Base-by-base conservation (phyloP, 1,139 yeast genomes). In the Geotrichum phurueaensis region DNA sequence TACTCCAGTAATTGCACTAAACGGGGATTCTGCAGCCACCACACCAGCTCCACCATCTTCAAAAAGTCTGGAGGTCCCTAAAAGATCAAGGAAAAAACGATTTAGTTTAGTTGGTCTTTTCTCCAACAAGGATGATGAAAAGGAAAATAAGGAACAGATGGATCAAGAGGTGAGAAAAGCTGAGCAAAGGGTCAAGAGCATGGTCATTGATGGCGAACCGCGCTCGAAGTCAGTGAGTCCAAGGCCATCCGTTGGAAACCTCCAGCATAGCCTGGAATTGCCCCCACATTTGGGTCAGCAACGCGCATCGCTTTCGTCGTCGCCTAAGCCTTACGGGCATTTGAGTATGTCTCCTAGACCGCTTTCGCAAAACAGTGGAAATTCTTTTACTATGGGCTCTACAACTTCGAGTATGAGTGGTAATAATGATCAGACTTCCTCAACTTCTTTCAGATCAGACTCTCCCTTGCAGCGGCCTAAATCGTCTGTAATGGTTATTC, bases 31-130 rank as follows among this genome's bases (percentile, higher is more conserved):
- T 15, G 48, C 20, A 12, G 3, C 31, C 15, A 23, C 47, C 29
- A 49, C 25, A 2, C 49, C 56, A 13, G 56, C 12, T 13, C 29
- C 49, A 7, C 25, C 47, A 22, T 2, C 31, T 20, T 12, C 20
- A 20, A 27, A 53, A 1, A 53, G 31, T 7, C 25, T 20, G 15
- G 23, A 7, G 10, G 29, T 20, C 13, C 15, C 57, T 20, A 27
- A 43, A 48, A 31, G 29, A n/a, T 1, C 33, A 25, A 51, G 36
- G 20, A 54, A 48, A 45, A 54, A 54, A 52, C 51, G 57, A 18
- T 54, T 54, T 22, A 54, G 57, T 43, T 27, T 54, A 10, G 29
- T 31, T 22, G 53, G 53, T 20, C 43, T 54, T 25, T 54, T 51
- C 20, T 54, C 52, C 2, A 48, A 5, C 22, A 23, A 47, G 53